Evolutionary conservation across 2,329 filamentous ascomycete species (phyloP).

Genomic region (Nemania sp.): DNA sequence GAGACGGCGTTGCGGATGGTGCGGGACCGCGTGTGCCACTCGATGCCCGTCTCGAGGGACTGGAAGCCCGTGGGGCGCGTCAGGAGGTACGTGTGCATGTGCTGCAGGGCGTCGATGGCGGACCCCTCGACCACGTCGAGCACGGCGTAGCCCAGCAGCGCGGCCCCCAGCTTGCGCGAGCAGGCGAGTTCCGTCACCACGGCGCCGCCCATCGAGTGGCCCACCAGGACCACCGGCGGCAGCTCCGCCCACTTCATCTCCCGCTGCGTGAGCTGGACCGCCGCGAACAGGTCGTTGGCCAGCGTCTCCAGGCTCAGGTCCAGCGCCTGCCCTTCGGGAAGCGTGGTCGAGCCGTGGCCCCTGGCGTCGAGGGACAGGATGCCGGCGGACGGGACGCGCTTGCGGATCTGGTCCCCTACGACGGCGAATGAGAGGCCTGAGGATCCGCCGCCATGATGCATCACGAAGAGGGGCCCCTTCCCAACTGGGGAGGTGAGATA

Average conservation of each 20-base stretch:
- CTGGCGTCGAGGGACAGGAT: slow-evolving; percentile 88
- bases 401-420: slow-evolving; percentile 80
- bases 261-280: slow-evolving; percentile 74
- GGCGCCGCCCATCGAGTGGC: slow-evolving; percentile 92
- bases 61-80: slow-evolving; percentile 83
- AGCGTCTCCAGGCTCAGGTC: slow-evolving; percentile 81
- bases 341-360: slow-evolving; percentile 82
- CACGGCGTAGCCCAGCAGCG: slow-evolving; percentile 86
- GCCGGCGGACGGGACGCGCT: slow-evolving; percentile 81
- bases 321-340: slow-evolving; percentile 55
- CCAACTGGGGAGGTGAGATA: slow-evolving; percentile 86
- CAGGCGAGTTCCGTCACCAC: slow-evolving; percentile 87
- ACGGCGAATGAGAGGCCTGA: slow-evolving; percentile 93
- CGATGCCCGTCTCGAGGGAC: slow-evolving; percentile 82
- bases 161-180: slow-evolving; percentile 71
- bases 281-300: slow-evolving; percentile 76
- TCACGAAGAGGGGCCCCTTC: slow-evolving; percentile 85
- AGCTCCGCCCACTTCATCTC: slow-evolving; percentile 79
- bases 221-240: slow-evolving; percentile 84
- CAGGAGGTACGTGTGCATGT: slow-evolving; percentile 92
- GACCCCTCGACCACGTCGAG: slow-evolving; percentile 96
- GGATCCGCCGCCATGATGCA: slow-evolving; percentile 94
- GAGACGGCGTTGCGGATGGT: slow-evolving; percentile 86
- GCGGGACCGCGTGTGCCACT: slow-evolving; percentile 92
- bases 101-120: slow-evolving; percentile 92